These are phyloP conservation scores for Daldinia childiae DNA, from an alignment of 495 filamentous ascomycete species.

Conservation along the genomic window DNA sequence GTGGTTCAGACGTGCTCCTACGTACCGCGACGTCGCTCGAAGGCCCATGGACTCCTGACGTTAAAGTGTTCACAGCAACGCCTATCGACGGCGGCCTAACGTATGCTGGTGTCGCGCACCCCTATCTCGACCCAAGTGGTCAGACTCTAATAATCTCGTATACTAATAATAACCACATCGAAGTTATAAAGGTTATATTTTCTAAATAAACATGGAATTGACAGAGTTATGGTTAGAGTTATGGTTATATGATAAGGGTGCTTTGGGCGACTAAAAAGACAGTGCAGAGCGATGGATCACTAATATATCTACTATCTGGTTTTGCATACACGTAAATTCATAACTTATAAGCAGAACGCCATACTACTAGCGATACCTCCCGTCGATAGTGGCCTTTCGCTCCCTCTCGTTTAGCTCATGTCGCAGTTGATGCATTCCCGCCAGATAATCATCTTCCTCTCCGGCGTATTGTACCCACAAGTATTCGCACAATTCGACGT, in stretches of 20 bases:
- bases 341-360: not conserved
- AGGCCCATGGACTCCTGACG: not conserved
- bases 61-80: not conserved
- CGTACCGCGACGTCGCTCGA: not conserved
- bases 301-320: not conserved
- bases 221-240: too few species aligned
- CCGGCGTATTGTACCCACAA: conserved; percentile 50
- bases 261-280: not conserved
- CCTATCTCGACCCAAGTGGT: not conserved
- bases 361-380: not conserved
- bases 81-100: not conserved
- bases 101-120: not conserved
- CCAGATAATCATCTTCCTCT: conserved; percentile 46
- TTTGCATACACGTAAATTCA: conserved; percentile 2
- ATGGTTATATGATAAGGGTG: not conserved
- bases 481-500: conserved; percentile 42
- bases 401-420: conserved; percentile 35
- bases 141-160: not conserved
- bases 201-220: not conserved
- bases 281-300: too few species aligned
- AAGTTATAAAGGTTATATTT: not conserved
- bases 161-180: not conserved
- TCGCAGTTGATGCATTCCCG: conserved; percentile 46
- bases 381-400: not conserved
- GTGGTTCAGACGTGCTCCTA: not conserved